Base-by-base conservation (phyloP, 768 basidiomycete genomes). In the Amanita brunnescens region DNA sequence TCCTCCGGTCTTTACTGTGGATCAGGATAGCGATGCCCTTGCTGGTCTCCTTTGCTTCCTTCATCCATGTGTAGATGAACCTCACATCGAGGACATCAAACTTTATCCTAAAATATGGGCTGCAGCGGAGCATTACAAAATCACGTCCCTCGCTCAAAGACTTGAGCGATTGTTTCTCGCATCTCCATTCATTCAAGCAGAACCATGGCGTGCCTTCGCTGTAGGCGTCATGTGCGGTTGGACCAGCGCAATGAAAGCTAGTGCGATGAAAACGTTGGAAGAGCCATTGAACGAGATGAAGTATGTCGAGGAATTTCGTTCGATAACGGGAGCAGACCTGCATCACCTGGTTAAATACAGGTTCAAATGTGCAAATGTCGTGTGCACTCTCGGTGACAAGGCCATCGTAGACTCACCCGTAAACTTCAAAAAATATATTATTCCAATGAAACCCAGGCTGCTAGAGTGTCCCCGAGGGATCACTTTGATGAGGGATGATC, bases 11-110 rank as follows among this genome's bases (percentile, higher is more conserved):
- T 55, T 51, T 53, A 38, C 29, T 6, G 20, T 61, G 12, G 40
- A 38, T 7, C 57, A 61, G 30, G 49, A 58, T 24, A 54, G 43
- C 47, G 30, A 41, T 18, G 41, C 26, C 24, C 43, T 55, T 32
- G 43, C 39, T 26, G 48, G 48, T 21, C 37, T 59, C 37, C 52
- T 59, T 29, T 7, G 29, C 13, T 47, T 42, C 21, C 42, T 53
- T 35, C 51, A 57, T 21, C 53, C 43, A n/a, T 24, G 23, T 21
- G 24, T 20, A 16, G 39, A 47, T 1, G 43, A 29, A 16, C 43
- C 51, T 24, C 5, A 7, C 16, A 20, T 51, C 10, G 29, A 26
- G 16, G 13, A 45, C 12, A 21, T 52, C 7, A 34, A 38, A 18
- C 12, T 23, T 8, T 46, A 14, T 33, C 14, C 24, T 3, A 52